Evolutionary conservation across 2,329 filamentous ascomycete species (phyloP), one percentile per base, ranked within the genome.

Genomic region (Colletotrichum sojae): DNA sequence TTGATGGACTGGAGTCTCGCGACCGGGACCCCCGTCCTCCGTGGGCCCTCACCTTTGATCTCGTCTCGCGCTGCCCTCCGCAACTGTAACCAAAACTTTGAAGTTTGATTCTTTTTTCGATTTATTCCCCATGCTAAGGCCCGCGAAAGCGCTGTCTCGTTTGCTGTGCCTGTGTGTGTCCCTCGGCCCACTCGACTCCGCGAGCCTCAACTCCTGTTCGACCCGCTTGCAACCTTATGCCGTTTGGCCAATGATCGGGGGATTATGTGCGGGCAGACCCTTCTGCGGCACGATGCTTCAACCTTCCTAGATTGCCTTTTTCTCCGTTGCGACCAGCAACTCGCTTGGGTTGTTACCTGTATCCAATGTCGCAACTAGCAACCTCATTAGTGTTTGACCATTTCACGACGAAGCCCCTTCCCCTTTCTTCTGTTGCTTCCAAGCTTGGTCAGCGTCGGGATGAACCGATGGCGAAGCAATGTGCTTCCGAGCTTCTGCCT

Each of bases 401-500:
- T 45, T 43, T 31, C 67, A 56, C 53, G 31, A 5, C 45, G 31
- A 6, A 36, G 6, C 40, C 16, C 22, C 18, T 46, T 40, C 48
- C 48, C 46, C 45, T 36, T 57, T 39, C 46, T 53, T 13, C 25
- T 52, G 16, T 36, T 52, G 49, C 48, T 71, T 73, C 71, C 70
- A 73, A 3, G 71, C 40, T 18, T 73, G 70, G 46, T 73, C 71
- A 25, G 71, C 67, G 53, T 73, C 67, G 18, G 77, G 75, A 74
- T 88, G 83, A 13, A 87, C 77, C 51, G 74, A 61, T 0, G 83
- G 83, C 13, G 75, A 77, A 39, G 77, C 70, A 12, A 88, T 83
- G 18, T 78, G 75, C 74, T 80, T 76, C 69, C 87, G 80, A 2
- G 80, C 72, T 72, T 84, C 79, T 70, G 72, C 80, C 78, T 88